These are phyloP conservation scores for Fusarium globosum DNA, from an alignment of 2,329 filamentous ascomycete species.

Conservation along the genomic window DNA sequence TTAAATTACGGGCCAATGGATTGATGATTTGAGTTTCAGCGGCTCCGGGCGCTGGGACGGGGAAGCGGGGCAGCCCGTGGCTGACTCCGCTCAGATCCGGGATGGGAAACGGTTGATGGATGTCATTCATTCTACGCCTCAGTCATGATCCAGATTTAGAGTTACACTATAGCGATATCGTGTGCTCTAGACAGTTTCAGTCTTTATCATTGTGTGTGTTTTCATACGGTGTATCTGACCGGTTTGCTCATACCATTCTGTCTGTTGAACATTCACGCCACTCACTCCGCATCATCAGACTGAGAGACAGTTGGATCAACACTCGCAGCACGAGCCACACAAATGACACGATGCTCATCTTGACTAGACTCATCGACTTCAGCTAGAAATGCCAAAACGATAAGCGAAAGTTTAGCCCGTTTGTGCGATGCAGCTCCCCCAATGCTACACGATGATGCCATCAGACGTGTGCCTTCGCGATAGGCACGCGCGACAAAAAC, in stretches of 20 bases:
- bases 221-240: not conserved
- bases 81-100: slow-evolving; percentile 20
- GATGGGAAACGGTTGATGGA: not conserved
- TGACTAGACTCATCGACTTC: slow-evolving; percentile 14
- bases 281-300: not conserved
- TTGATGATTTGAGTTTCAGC: slow-evolving; percentile 23
- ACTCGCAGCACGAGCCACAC: not conserved
- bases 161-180: not conserved
- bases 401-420: slow-evolving; percentile 30
- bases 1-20: slow-evolving; percentile 12
- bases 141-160: slow-evolving; percentile 9
- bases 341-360: not conserved
- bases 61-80: slow-evolving; percentile 31
- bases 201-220: not conserved
- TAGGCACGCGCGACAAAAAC: slow-evolving; percentile 24
- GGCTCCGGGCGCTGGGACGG: slow-evolving; percentile 28
- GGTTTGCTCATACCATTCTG: not conserved
- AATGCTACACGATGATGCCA: slow-evolving; percentile 37
- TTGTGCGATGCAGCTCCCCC: not conserved
- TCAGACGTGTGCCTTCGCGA: slow-evolving; percentile 33
- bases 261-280: not conserved
- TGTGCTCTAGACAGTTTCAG: not conserved
- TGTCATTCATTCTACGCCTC: slow-evolving; percentile 21
- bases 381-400: slow-evolving; percentile 22
- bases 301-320: not conserved